Conservation (phyloP, 2,329 filamentous ascomycete species). For the Calonectria fujianensis region DNA sequence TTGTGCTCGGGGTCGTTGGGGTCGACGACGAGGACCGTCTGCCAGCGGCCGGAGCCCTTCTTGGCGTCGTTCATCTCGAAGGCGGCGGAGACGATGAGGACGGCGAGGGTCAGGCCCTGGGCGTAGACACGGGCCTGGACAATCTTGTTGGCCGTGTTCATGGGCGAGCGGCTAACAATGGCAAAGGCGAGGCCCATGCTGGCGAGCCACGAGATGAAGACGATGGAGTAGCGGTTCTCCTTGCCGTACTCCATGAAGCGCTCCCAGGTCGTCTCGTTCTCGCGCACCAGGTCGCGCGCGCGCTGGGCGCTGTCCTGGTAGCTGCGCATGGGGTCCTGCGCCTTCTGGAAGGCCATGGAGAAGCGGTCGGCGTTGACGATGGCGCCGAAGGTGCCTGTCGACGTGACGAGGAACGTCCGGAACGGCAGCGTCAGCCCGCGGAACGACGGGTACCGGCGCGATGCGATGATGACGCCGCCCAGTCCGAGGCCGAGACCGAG, state of each 20-base stretch:
- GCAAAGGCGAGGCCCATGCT: constrained; percentile 85
- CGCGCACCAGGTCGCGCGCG: constrained; percentile 71
- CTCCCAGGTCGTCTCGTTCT: constrained; percentile 74
- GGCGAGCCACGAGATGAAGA: constrained; percentile 87
- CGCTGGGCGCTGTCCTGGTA: constrained; percentile 80
- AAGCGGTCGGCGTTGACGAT: constrained; percentile 91
- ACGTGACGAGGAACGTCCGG: constrained; percentile 91
- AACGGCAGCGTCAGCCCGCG: constrained; percentile 90
- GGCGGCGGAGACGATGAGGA: constrained; percentile 86
- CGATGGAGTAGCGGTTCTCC: constrained; percentile 90
- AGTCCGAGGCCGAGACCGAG: constrained; percentile 81
- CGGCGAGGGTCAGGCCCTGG: constrained; percentile 89
- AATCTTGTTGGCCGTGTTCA: constrained; percentile 87
- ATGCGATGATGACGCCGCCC: constrained; percentile 80
- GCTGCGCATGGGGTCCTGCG: constrained; percentile 79
- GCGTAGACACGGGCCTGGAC: constrained; percentile 97
- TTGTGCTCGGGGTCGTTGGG: constrained; percentile 89
- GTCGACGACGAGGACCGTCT: constrained; percentile 88
- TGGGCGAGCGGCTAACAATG: constrained; percentile 84
- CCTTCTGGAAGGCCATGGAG: constrained; percentile 78
- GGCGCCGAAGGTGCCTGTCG: constrained; percentile 86
- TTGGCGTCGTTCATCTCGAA: constrained; percentile 88
- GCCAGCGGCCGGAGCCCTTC: constrained; percentile 85
- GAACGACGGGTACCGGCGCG: constrained; percentile 84
- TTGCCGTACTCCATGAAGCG: constrained; percentile 83